Evolutionary conservation across 768 basidiomycete species (phyloP).

Genomic region (Boletus rufocinnamomeus): DNA sequence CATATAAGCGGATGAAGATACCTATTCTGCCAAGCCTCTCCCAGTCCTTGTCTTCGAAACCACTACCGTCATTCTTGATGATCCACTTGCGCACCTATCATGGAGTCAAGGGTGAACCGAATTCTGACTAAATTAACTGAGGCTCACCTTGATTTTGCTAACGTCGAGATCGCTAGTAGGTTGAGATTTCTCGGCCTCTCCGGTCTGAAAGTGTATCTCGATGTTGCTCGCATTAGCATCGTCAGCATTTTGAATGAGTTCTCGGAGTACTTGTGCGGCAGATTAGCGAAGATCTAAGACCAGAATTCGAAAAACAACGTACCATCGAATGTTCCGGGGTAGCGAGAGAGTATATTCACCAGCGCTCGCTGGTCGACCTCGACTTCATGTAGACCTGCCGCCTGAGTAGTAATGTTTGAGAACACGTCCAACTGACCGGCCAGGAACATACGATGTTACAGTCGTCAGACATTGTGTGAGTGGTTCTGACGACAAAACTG

Average conservation of each 20-base stretch:
- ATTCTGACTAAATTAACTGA: not conserved
- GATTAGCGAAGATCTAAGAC: not conserved
- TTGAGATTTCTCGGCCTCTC: slow-evolving; percentile 37
- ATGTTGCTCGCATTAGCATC: too few species aligned
- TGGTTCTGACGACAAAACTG: not conserved
- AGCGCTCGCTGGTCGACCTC: slow-evolving; percentile 20
- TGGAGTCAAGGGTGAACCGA: not conserved
- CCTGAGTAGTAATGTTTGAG: not conserved
- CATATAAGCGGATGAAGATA: not conserved
- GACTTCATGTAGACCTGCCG: slow-evolving; percentile 8
- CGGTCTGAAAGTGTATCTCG: too few species aligned
- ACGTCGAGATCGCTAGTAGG: slow-evolving; percentile 21
- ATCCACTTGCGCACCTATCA: slow-evolving; percentile 15
- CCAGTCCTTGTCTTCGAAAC: slow-evolving; percentile 12
- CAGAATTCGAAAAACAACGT: too few species aligned
- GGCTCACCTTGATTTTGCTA: not conserved
- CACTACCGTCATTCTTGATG: slow-evolving; percentile 12
- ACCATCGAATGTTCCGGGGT: too few species aligned
- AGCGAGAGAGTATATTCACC: too few species aligned
- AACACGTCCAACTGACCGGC: not conserved
- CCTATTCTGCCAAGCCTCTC: slow-evolving; percentile 19
- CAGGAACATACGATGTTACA: slow-evolving; percentile 3
- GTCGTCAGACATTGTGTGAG: not conserved
- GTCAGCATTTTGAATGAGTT: too few species aligned
- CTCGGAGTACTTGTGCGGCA: slow-evolving; percentile 40